phyloP scores from a whole-genome alignment of 768 basidiomycete species.

The Suillus discolor region DNA sequence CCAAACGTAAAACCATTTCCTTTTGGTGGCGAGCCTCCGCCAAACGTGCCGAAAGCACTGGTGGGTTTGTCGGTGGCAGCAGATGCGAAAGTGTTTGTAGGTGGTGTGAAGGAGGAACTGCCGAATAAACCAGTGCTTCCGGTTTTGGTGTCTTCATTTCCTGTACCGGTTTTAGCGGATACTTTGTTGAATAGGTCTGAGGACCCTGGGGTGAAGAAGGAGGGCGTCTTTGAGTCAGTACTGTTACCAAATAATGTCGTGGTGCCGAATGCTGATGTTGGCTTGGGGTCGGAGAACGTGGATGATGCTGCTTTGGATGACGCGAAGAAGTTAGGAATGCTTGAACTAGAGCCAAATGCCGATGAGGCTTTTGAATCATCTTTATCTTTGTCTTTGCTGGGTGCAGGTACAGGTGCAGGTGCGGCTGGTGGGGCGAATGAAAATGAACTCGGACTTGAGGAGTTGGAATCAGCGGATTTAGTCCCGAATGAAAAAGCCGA shows the following conservation, averaged over 20 bases:
- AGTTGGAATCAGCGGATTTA: slow-evolving; percentile 11
- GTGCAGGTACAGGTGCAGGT: slow-evolving; percentile 12
- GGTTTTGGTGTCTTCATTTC: slow-evolving; percentile 15
- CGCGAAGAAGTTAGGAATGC: slow-evolving; percentile 26
- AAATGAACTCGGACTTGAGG: slow-evolving; percentile 22
- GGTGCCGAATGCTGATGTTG: slow-evolving; percentile 27
- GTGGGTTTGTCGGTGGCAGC: slow-evolving; percentile 24
- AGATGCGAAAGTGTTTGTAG: slow-evolving; percentile 23
- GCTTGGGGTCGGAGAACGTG: slow-evolving; percentile 26
- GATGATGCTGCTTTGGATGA: slow-evolving; percentile 17
- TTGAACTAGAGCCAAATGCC: slow-evolving; percentile 17
- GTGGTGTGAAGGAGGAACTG: slow-evolving; percentile 13
- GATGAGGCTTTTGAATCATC: slow-evolving; percentile 15
- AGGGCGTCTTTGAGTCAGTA: slow-evolving; percentile 20
- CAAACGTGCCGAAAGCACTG: slow-evolving; percentile 26
- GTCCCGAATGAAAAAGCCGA: slow-evolving; percentile 30
- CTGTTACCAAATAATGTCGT: slow-evolving; percentile 25
- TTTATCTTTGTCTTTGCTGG: slow-evolving; percentile 8
- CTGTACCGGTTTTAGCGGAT: slow-evolving; percentile 14
- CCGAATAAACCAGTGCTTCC: slow-evolving; percentile 22
- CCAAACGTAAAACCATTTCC: slow-evolving; percentile 30
- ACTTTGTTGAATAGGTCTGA: slow-evolving; percentile 11
- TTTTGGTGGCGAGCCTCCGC: slow-evolving; percentile 30
- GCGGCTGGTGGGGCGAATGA: slow-evolving; percentile 17
- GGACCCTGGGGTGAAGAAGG: slow-evolving; percentile 13